Base-by-base conservation (phyloP, 2,329 filamentous ascomycete genomes). In the Cytospora piceae region DNA sequence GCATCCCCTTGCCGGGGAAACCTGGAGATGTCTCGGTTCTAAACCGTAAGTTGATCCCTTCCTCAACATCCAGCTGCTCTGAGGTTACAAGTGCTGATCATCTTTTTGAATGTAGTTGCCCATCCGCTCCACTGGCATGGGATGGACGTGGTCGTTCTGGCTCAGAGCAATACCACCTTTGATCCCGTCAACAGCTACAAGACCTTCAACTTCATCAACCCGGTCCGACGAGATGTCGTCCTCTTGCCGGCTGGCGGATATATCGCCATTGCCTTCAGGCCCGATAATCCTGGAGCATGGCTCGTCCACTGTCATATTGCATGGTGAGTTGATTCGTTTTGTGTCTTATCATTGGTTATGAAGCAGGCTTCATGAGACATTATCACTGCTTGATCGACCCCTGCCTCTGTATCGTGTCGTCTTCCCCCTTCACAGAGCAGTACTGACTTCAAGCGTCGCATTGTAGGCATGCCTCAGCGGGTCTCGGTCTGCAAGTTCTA, bases 241-340 rank as follows among this genome's bases (percentile, higher is more conserved):
- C 72, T 75, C 7, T 66, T 80, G 46, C 78, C 78, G 0, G 69
- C 69, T 0, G 69, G 69, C 3, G 78, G 77, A 1, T 78, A 76
- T 39, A 68, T 80, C 52, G 73, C 78, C 20, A 70, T 80, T 24
- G 76, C 76, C 0, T 79, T 79, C 70, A 73, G 72, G 56, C 72
- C 73, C 1, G 77, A 80, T 58, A 80, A 80, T 66, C 77, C 78
- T 0, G 81, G 70, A 81, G 82, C 2, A 68, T 79, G 78, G 77
- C 65, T 78, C 34, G 71, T 79, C 69, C 78, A 80, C 64, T 79
- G 77, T 69, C 77, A 80, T 66, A 80, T 80, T 63, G 76, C 77
- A 20, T 81, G 76, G 80, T 20, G 3, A 53, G 6, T 15, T 24
- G 1, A 15, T 27, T 20, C 8, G 20, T n/a, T n/a, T 42, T 20